A percentile compares a stretch with the other conserved stretches of the same genome.
Conservation (phyloP, 2,329 filamentous ascomycete genomes). For the Cladophialophora exuberans region DNA sequence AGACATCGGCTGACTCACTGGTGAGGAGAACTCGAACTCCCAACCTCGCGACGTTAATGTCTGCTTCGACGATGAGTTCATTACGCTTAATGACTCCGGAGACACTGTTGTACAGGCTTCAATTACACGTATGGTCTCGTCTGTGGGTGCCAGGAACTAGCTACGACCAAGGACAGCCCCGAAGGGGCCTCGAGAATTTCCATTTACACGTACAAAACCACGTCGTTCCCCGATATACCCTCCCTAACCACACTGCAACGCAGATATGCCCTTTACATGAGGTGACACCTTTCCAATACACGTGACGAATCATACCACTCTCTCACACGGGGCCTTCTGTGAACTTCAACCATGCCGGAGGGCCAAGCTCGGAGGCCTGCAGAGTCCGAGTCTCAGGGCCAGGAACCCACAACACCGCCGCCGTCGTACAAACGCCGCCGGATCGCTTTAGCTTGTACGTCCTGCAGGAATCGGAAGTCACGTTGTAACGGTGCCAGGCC, state of each 20-base stretch:
- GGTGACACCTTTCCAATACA: conserved; percentile 4
- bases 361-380: conserved; percentile 14
- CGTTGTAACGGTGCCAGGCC: conserved; percentile 50
- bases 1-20: conserved; percentile 1
- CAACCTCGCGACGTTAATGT: neutral
- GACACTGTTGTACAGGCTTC: too few relatives aligned
- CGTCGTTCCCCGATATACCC: conserved; percentile 21
- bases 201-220: conserved; percentile 1
- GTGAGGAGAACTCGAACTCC: conserved; percentile 1
- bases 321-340: neutral
- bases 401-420: conserved; percentile 19
- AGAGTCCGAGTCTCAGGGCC: conserved; percentile 19
- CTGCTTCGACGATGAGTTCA: too few relatives aligned
- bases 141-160: neutral
- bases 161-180: too few relatives aligned
- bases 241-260: neutral
- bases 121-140: too few relatives aligned
- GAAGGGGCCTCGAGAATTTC: neutral
- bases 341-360: conserved; percentile 6
- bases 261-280: conserved; percentile 1
- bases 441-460: conserved; percentile 45
- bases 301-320: conserved; percentile 19
- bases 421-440: conserved; percentile 41
- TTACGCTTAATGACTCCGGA: too few relatives aligned
- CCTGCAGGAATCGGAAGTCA: conserved; percentile 42